These are phyloP conservation scores for Ilyonectria sp. DNA, from an alignment of 2,329 filamentous ascomycete genomes.

Conservation along the genomic window DNA sequence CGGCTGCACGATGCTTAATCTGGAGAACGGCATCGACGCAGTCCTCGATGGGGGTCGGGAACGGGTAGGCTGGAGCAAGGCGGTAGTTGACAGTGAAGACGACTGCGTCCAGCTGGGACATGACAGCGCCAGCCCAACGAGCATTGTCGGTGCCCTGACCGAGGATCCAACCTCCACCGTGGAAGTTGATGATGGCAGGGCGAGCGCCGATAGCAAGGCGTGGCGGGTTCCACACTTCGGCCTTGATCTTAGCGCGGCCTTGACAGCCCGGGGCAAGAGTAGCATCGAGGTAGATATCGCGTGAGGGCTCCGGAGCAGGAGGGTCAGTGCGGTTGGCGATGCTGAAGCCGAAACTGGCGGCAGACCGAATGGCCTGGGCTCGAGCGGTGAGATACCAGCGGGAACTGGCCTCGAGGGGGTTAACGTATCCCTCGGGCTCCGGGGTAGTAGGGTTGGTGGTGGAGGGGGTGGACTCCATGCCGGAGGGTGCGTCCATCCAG, in stretches of 20 bases:
- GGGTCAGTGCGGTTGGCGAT: constrained; percentile 60
- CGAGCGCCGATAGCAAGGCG: constrained; percentile 54
- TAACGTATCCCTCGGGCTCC: constrained; percentile 58
- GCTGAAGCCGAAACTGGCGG: constrained; percentile 60
- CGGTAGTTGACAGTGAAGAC: constrained; percentile 78
- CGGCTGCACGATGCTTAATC: constrained; percentile 68
- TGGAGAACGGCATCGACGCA: constrained; percentile 76
- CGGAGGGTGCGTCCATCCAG: constrained; percentile 26
- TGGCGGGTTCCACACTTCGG: constrained; percentile 63
- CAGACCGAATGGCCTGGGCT: constrained; percentile 61
- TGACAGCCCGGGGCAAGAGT: constrained; percentile 55
- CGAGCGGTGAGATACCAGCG: constrained; percentile 61
- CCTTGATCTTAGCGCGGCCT: constrained; percentile 56
- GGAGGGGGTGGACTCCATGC: constrained; percentile 44
- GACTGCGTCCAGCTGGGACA: constrained; percentile 67
- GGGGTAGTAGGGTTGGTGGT: constrained; percentile 50
- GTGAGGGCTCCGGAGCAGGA: constrained; percentile 55
- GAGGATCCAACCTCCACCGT: constrained; percentile 77
- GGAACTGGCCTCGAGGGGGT: constrained; percentile 60
- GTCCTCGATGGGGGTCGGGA: constrained; percentile 76
- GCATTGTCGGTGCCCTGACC: constrained; percentile 76
- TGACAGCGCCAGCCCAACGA: constrained; percentile 70
- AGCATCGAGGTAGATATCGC: constrained; percentile 60
- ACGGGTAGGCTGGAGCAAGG: constrained; percentile 76
- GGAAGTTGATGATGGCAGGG: constrained; percentile 75